Evolutionary conservation across 306 rosid species (phyloP), one percentile per base, ranked within the genome.

Genomic region (Cicer arietinum): DNA sequence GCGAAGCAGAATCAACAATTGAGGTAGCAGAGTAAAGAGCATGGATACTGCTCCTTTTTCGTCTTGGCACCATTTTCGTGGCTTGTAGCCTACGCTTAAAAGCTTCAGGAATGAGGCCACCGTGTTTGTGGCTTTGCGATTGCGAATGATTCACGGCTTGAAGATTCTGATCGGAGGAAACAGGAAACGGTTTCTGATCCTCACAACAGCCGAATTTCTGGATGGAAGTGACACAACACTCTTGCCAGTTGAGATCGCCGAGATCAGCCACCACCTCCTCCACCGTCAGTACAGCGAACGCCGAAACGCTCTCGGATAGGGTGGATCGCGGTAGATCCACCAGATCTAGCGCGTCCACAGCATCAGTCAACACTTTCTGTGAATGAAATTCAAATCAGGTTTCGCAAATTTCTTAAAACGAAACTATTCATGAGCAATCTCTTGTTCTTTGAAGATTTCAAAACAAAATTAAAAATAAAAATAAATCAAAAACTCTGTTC

Each of bases 221-320:
- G 30, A 90, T 46, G 12, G 95, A 89, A 11, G 95, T 88, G 22
- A 89, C 87, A 80, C 91, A 85, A 81, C 98, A 93, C 78, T 93
- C 98, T 30, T 86, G 90, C 96, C 96, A 93, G 39, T 83, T 73
- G 25, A 93, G 89, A 51, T 79, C 79, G 30, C 46, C 14, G 60
- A 93, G 96, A 80, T 93, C 98, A 0, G 76, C 69, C 58, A 84
- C 64, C 11, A 69, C 84, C 12, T 85, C 93, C 59, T 90, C 90
- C 14, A 88, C 20, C 7, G 87, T 22, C 48, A 79, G 69, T 5
- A 53, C 52, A 1, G 77, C 88, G 7, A 75, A 53, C 16, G 87
- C 83, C 1, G 92, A 86, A 61, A 90, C 53, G 67, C 30, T 77
- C 56, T 86, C 79, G 40, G 44, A 9, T 62, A 91, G 89, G 1